phyloP scores from a whole-genome alignment of 352 stramenopile genomes.

The Phytopythium cucurbitacearum region DNA sequence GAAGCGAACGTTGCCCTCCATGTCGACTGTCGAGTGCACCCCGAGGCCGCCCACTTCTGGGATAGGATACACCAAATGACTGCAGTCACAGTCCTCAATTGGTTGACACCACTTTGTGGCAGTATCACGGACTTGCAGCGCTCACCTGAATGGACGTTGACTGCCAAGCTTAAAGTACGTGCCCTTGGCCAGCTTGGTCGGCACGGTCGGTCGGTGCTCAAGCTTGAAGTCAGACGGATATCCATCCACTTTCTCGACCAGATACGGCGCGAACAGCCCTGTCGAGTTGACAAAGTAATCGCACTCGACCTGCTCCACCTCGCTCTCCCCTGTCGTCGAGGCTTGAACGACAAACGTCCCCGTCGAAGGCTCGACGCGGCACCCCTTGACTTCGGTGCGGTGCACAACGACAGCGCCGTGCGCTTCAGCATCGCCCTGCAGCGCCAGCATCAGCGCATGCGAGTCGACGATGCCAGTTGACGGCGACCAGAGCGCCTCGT shows the following conservation, averaged over 20 bases:
- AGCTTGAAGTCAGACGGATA: too few species aligned
- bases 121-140: background rate
- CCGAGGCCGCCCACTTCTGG: slow-evolving; percentile 93
- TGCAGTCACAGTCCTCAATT: slow-evolving; percentile 9
- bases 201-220: slow-evolving; percentile 21
- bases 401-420: slow-evolving; percentile 82
- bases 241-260: slow-evolving; percentile 20
- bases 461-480: slow-evolving; percentile 96
- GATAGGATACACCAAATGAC: slow-evolving; percentile 94
- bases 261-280: slow-evolving; percentile 72
- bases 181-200: slow-evolving; percentile 90
- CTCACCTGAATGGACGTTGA: slow-evolving; percentile 55
- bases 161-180: slow-evolving; percentile 93
- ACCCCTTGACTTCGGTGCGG: slow-evolving; percentile 51
- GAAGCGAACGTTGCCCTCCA: slow-evolving; percentile 92
- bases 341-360: slow-evolving; percentile 32
- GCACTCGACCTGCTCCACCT: slow-evolving; percentile 70
- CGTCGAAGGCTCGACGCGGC: slow-evolving; percentile 19
- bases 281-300: slow-evolving; percentile 92
- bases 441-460: slow-evolving; percentile 86
- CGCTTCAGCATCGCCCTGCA: slow-evolving; percentile 90
- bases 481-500: slow-evolving; percentile 88
- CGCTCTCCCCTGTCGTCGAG: slow-evolving; percentile 23
- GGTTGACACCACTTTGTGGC: too few species aligned
- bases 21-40: slow-evolving; percentile 95